Percentiles rank a stretch among this genome's conserved stretches.
These are phyloP conservation scores for Cylindrotheca fusiformis DNA, from an alignment of 108 stramenopile genomes.

Conservation along the genomic window DNA sequence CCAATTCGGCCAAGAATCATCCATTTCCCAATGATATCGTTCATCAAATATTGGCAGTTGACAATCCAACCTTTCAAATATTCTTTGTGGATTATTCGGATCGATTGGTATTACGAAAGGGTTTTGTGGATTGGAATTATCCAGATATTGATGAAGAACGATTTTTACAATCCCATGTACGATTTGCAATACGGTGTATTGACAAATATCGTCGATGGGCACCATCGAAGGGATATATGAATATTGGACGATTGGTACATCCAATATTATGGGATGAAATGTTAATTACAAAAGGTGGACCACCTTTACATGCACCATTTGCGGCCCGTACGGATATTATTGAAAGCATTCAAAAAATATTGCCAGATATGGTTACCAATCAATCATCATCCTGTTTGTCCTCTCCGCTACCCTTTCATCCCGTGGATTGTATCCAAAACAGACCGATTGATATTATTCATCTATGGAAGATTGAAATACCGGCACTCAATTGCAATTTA, in stretches of 20 bases:
- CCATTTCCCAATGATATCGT: background rate
- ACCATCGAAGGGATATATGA: background rate
- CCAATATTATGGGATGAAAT: conserved; percentile 1
- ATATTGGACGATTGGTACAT: background rate
- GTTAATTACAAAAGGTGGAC: conserved; percentile 16
- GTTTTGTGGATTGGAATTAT: background rate
- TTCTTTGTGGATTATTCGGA: conserved; percentile 25
- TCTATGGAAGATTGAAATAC: conserved; percentile 16
- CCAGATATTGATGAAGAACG: background rate
- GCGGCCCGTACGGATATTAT: conserved; percentile 27
- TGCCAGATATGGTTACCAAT: background rate
- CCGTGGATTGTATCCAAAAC: background rate
- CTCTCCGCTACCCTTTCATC: background rate
- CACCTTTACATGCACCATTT: conserved; percentile 17
- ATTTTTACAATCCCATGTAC: conserved; percentile 1
- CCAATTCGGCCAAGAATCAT: background rate
- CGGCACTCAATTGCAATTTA: conserved; percentile 2
- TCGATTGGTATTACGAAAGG: conserved; percentile 5
- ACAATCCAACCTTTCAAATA: conserved; percentile 12
- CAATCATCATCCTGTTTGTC: background rate
- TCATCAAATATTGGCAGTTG: background rate
- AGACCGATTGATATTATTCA: conserved; percentile 32
- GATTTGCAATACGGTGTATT: conserved; percentile 17
- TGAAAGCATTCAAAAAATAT: conserved; percentile 4
- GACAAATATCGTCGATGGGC: background rate